A percentile compares a stretch with the other conserved stretches of the same genome.
Conservation (phyloP, 257 asterid species). For the Lycium ferocissimum region DNA sequence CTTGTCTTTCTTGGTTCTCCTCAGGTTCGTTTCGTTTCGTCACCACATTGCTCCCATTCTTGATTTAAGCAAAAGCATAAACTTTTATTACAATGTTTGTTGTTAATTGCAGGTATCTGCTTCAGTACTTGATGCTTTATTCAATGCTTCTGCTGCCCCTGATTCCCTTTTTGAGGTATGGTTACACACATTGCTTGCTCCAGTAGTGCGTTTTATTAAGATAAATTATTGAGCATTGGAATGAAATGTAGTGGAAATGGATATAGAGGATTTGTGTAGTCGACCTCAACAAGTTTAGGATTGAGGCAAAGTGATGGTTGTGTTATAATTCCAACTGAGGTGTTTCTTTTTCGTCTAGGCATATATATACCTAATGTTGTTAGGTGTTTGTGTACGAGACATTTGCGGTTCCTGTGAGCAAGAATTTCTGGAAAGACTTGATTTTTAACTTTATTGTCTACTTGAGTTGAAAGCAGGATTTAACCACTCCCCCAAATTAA, state of each 20-base stretch:
- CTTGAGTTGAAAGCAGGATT: not conserved
- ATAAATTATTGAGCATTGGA: not conserved
- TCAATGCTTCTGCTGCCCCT: constrained; percentile 71
- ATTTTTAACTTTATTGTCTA: not conserved
- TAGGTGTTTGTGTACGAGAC: not conserved
- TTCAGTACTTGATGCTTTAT: constrained; percentile 77
- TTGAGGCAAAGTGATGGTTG: not conserved
- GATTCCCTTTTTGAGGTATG: constrained; percentile 71
- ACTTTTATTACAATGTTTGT: not conserved
- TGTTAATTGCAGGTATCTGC: constrained; percentile 66
- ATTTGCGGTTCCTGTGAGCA: not conserved
- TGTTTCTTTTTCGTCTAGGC: constrained; percentile 14
- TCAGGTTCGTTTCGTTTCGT: constrained; percentile 46
- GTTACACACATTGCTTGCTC: not conserved
- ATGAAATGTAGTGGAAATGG: not conserved
- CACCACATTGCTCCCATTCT: not conserved
- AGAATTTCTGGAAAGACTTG: not conserved
- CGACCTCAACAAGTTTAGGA: constrained; percentile 5
- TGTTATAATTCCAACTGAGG: not conserved
- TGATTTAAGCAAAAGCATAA: not conserved
- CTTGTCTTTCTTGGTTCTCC: constrained; percentile 85
- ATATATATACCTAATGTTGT: constrained; percentile 10
- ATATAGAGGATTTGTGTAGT: not conserved
- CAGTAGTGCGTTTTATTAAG: not conserved
- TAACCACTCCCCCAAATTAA: not conserved